Evolutionary conservation across 768 basidiomycete species (phyloP).

Genomic region (Tricholomella constricta): DNA sequence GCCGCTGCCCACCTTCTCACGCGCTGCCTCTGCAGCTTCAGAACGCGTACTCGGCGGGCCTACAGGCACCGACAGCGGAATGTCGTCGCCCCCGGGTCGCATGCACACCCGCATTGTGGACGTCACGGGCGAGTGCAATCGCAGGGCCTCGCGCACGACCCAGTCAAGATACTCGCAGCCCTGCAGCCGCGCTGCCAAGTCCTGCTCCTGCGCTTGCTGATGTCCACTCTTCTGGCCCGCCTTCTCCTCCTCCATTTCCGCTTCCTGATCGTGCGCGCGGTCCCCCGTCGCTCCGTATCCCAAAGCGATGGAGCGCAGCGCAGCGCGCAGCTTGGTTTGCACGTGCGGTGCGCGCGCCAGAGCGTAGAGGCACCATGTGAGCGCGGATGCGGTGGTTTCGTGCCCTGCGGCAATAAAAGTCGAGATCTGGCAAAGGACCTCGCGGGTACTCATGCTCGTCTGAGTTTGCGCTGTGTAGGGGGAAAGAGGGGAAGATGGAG

Average conservation of each 20-base stretch:
- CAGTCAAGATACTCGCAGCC: slow-evolving; percentile 60
- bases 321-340: slow-evolving; percentile 51
- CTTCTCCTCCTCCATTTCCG: slow-evolving; percentile 7
- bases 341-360: slow-evolving; percentile 43
- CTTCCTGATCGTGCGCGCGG: neutral
- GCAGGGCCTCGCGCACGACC: slow-evolving; percentile 58
- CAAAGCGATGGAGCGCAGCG: slow-evolving; percentile 29
- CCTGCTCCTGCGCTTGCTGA: neutral
- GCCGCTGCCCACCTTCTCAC: slow-evolving; percentile 25
- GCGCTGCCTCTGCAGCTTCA: slow-evolving; percentile 2
- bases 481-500: slow-evolving; percentile 3
- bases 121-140: slow-evolving; percentile 59
- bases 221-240: too few species aligned
- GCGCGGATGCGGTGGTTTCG: slow-evolving; percentile 59
- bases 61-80: slow-evolving; percentile 44
- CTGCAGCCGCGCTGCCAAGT: slow-evolving; percentile 30
- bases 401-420: slow-evolving; percentile 68
- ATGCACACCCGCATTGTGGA: slow-evolving; percentile 57
- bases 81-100: slow-evolving; percentile 48
- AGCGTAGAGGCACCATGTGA: slow-evolving; percentile 65
- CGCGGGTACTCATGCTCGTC: slow-evolving; percentile 57
- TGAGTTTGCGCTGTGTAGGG: neutral
- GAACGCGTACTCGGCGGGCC: neutral
- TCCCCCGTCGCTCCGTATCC: slow-evolving; percentile 18
- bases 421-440: slow-evolving; percentile 63